phyloP scores from a whole-genome alignment of 192 early-diverging fungal genomes.

The Coemansia umbellata region DNA sequence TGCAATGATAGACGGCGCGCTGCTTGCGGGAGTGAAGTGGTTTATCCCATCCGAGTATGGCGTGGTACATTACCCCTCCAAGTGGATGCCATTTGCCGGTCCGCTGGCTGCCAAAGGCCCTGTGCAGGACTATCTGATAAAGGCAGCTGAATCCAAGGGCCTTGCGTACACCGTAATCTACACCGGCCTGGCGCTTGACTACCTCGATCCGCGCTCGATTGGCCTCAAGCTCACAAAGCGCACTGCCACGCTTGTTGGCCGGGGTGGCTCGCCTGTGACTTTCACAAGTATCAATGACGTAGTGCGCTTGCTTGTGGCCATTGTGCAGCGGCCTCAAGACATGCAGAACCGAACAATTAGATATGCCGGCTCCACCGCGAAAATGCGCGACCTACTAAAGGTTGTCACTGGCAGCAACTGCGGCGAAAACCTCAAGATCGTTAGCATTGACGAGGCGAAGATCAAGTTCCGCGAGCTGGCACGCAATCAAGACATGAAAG shows the following conservation, averaged over 20 bases:
- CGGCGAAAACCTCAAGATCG: slow-evolving; percentile 28
- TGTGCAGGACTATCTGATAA: slow-evolving; percentile 18
- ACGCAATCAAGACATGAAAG: slow-evolving; percentile 17
- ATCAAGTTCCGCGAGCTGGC: slow-evolving; percentile 25
- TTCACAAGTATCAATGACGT: slow-evolving; percentile 30
- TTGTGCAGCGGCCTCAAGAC: slow-evolving; percentile 28
- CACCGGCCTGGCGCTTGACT: slow-evolving; percentile 46
- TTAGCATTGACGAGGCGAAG: slow-evolving; percentile 34
- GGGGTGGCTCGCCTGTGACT: slow-evolving; percentile 29
- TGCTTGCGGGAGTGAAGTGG: slow-evolving; percentile 37
- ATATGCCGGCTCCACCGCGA: slow-evolving; percentile 26
- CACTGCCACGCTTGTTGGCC: slow-evolving; percentile 39
- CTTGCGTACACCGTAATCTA: slow-evolving; percentile 37
- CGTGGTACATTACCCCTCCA: slow-evolving; percentile 23
- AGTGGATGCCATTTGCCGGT: slow-evolving; percentile 33
- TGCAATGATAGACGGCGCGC: slow-evolving; percentile 37
- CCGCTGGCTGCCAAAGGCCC: slow-evolving; percentile 30
- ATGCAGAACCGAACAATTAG: slow-evolving; percentile 37
- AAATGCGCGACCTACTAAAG: slow-evolving; percentile 43
- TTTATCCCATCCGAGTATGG: slow-evolving; percentile 49
- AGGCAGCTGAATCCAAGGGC: slow-evolving; percentile 4
- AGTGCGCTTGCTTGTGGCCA: slow-evolving; percentile 12
- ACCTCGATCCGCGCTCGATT: slow-evolving; percentile 29
- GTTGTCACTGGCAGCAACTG: slow-evolving; percentile 25
- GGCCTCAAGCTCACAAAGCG: slow-evolving; percentile 18